phyloP scores from a whole-genome alignment of 1,284 basidiomycete genomes.

The Vanrija sp. region DNA sequence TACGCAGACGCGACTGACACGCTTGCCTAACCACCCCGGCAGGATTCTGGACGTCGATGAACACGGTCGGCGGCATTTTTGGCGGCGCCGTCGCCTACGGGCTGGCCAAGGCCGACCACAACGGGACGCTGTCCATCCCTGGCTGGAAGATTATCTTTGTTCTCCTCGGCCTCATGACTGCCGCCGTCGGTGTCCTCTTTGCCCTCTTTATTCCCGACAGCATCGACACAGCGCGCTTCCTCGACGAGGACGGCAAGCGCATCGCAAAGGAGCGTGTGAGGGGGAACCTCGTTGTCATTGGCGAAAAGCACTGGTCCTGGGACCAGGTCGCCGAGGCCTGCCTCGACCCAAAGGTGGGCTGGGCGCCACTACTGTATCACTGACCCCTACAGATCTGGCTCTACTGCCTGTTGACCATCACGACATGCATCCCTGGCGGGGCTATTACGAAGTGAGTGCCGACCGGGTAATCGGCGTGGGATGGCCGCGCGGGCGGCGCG shows the following conservation, averaged over 20 bases:
- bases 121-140: constrained; percentile 10
- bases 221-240: constrained; percentile 27
- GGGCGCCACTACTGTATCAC: too few relatives aligned
- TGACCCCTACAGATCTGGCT: too few relatives aligned
- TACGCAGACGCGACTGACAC: too few relatives aligned
- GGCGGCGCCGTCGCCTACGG: constrained; percentile 20
- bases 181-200: constrained; percentile 18
- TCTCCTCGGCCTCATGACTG: constrained; percentile 19
- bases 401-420: background rate
- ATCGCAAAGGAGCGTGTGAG: constrained; percentile 25
- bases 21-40: too few relatives aligned
- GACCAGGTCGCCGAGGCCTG: constrained; percentile 28
- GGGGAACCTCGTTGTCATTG: constrained; percentile 30
- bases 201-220: constrained; percentile 29
- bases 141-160: constrained; percentile 25
- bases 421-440: constrained; percentile 18
- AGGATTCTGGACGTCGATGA: constrained; percentile 18
- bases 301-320: constrained; percentile 18
- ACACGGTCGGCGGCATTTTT: constrained; percentile 19
- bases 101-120: constrained; percentile 11
- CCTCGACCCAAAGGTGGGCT: constrained; percentile 15
- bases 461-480: too few relatives aligned
- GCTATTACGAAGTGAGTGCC: constrained; percentile 7
- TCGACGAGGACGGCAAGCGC: constrained; percentile 19
- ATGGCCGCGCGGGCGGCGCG: too few relatives aligned